Percentiles rank a stretch among this genome's conserved stretches.
These are phyloP conservation scores for Silene vulgaris DNA, from an alignment of 179 eudicot genomes.

Conservation along the genomic window DNA sequence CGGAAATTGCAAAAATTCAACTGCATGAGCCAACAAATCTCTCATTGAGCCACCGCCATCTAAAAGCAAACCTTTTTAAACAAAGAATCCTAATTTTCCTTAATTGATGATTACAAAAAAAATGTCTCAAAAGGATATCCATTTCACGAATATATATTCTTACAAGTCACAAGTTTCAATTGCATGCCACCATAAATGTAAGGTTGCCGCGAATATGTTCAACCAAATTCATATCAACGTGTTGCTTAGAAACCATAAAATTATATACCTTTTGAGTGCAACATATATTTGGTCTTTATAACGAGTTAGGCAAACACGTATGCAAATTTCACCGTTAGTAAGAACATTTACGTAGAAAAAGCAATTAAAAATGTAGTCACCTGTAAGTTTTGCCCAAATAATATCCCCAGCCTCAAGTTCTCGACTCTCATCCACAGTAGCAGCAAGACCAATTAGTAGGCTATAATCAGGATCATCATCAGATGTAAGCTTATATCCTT, in stretches of 20 bases:
- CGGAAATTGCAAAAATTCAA: background rate
- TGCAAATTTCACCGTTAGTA: background rate
- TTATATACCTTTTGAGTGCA: background rate
- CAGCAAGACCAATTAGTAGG: slow-evolving; percentile 82
- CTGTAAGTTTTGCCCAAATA: slow-evolving; percentile 91
- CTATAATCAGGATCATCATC: slow-evolving; percentile 56
- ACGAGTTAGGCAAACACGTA: background rate
- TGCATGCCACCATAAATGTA: background rate
- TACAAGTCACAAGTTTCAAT: background rate
- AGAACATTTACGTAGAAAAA: background rate
- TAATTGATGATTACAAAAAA: background rate
- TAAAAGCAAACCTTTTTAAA: slow-evolving; percentile 8
- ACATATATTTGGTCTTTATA: background rate
- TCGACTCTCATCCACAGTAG: slow-evolving; percentile 73
- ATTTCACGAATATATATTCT: background rate
- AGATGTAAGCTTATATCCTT: slow-evolving; percentile 36
- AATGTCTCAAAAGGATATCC: background rate
- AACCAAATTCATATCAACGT: background rate
- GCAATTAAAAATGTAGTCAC: slow-evolving; percentile 32
- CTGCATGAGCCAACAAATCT: background rate
- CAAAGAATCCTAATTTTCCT: slow-evolving; percentile 3
- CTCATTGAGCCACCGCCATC: background rate
- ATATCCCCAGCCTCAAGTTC: slow-evolving; percentile 86
- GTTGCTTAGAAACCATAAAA: background rate
- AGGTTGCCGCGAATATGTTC: background rate